phyloP scores from a whole-genome alignment of 2,329 filamentous ascomycete species.

The Cladophialophora immunda region DNA sequence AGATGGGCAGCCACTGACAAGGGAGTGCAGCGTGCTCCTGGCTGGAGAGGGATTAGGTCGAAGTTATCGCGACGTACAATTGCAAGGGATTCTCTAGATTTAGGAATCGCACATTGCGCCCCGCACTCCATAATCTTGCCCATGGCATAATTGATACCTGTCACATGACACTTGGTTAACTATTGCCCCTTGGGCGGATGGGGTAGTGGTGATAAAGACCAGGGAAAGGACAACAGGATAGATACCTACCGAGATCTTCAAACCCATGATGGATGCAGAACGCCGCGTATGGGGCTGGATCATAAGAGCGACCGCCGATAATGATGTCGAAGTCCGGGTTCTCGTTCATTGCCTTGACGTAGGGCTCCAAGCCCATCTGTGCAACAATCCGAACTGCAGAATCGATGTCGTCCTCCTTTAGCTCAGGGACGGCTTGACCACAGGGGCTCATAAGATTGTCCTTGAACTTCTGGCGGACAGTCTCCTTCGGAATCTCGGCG shows the following conservation, averaged over 20 bases:
- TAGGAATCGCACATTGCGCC: constrained; percentile 57
- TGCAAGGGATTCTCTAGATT: constrained; percentile 53
- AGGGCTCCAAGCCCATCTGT: constrained; percentile 59
- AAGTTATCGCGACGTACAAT: constrained; percentile 58
- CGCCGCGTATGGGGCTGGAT: constrained; percentile 53
- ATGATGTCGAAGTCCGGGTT: constrained; percentile 58
- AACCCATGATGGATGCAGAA: constrained; percentile 50
- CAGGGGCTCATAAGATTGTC: constrained; percentile 48
- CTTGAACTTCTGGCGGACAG: constrained; percentile 44
- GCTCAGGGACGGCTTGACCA: constrained; percentile 49
- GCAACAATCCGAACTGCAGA: constrained; percentile 50
- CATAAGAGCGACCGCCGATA: constrained; percentile 56
- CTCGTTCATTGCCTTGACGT: constrained; percentile 52
- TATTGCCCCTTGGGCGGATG: neutral
- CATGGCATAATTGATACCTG: constrained; percentile 59
- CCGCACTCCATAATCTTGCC: constrained; percentile 67
- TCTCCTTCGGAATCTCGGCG: constrained; percentile 50
- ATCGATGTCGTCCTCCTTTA: constrained; percentile 53
- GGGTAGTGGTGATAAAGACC: neutral
- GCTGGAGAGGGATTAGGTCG: constrained; percentile 55
- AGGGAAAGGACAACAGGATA: neutral
- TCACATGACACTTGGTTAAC: neutral
- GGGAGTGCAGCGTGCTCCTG: constrained; percentile 54
- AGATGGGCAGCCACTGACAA: constrained; percentile 61
- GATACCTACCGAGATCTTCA: constrained; percentile 24